phyloP scores from a whole-genome alignment of 225 moss, liverwort and hornwort genomes.

The Lunularia cruciata region DNA sequence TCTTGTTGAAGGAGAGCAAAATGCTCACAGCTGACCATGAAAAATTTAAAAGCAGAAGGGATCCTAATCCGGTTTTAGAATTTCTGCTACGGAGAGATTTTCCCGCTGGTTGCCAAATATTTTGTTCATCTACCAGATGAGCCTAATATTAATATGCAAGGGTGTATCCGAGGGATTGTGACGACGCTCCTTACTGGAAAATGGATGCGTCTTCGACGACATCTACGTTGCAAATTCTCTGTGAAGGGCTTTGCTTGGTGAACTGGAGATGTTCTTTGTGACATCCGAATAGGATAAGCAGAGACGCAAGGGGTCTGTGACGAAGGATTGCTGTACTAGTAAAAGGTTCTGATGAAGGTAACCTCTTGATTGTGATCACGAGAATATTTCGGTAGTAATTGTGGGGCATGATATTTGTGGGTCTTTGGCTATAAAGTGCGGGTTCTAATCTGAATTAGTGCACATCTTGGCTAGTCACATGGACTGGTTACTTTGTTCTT shows the following conservation, averaged over 20 bases:
- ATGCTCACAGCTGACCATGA: slow-evolving; percentile 7
- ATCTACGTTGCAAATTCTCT: background rate
- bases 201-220: background rate
- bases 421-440: too few species aligned
- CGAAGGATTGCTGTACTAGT: too few species aligned
- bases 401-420: too few species aligned
- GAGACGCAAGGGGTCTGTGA: background rate
- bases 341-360: too few species aligned
- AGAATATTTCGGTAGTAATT: too few species aligned
- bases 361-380: too few species aligned
- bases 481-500: too few species aligned
- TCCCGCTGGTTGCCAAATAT: slow-evolving; percentile 12
- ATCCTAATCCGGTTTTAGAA: background rate
- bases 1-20: background rate
- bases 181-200: background rate
- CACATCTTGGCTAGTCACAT: too few species aligned
- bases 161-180: slow-evolving; percentile 5
- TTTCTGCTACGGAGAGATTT: slow-evolving; percentile 16
- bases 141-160: background rate
- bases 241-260: background rate
- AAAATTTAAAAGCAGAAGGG: slow-evolving; percentile 7
- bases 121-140: background rate
- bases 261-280: slow-evolving; percentile 1
- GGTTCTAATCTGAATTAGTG: too few species aligned
- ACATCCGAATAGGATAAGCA: background rate